phyloP scores from a whole-genome alignment of 129 eudicot genomes.

The Artemisia annua region DNA sequence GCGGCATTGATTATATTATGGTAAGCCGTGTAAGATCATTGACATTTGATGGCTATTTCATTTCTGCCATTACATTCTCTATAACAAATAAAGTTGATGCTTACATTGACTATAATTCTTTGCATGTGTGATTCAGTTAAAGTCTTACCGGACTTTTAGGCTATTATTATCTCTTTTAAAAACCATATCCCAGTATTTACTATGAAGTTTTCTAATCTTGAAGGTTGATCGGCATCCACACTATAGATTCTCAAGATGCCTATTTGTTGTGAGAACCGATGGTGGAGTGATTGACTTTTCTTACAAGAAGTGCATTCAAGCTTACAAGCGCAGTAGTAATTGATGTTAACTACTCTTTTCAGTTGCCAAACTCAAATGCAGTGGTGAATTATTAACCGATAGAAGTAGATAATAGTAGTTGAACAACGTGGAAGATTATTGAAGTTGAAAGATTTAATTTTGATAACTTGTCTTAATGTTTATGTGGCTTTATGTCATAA shows the following conservation, averaged over 20 bases:
- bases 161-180: not conserved
- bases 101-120: too few species aligned
- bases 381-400: not conserved
- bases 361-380: slow-evolving; percentile 1
- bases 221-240: slow-evolving; percentile 96
- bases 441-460: slow-evolving; percentile 35
- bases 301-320: slow-evolving; percentile 87
- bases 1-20: slow-evolving; percentile 84
- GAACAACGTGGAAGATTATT: slow-evolving; percentile 34
- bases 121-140: slow-evolving; percentile 3
- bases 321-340: slow-evolving; percentile 71
- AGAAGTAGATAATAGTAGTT: slow-evolving; percentile 33
- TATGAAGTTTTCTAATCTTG: slow-evolving; percentile 3
- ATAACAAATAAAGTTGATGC: too few species aligned
- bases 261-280: slow-evolving; percentile 83
- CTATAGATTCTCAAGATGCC: slow-evolving; percentile 66
- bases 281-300: slow-evolving; percentile 98
- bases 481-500: slow-evolving; percentile 11
- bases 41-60: slow-evolving; percentile 23
- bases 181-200: not conserved
- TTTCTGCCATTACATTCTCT: not conserved
- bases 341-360: slow-evolving; percentile 6
- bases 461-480: slow-evolving; percentile 21
- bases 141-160: slow-evolving; percentile 21
- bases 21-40: slow-evolving; percentile 40